Percentiles rank a stretch among this genome's conserved stretches.
phyloP scores from a whole-genome alignment of 202 grass and related monocot genomes.

The Schoenoplectus triqueter region DNA sequence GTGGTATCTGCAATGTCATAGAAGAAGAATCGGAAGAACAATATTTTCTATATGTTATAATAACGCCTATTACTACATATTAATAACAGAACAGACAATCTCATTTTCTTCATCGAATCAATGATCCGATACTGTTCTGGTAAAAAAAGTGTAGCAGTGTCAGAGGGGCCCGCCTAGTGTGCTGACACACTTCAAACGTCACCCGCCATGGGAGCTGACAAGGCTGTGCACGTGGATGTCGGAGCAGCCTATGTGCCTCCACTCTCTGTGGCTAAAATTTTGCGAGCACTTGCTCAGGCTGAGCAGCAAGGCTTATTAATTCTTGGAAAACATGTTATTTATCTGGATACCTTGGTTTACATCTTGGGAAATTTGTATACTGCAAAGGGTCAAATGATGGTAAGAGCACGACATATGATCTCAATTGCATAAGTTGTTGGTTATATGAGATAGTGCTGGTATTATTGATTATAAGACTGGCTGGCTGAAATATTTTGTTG shows the following conservation, averaged over 20 bases:
- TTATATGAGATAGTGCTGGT: not conserved
- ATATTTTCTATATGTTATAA: too few species aligned
- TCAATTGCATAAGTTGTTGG: conserved; percentile 15
- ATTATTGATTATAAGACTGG: not conserved
- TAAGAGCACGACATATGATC: conserved; percentile 13
- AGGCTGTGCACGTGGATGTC: conserved; percentile 71
- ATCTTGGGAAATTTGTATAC: not conserved
- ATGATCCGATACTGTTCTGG: too few species aligned
- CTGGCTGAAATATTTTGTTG: not conserved
- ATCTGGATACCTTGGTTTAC: not conserved
- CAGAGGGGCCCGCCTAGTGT: conserved; percentile 63
- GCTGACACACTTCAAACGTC: conserved; percentile 82
- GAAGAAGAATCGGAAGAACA: too few species aligned
- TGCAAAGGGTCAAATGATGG: conserved; percentile 14
- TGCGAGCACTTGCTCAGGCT: conserved; percentile 61
- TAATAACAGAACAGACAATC: too few species aligned
- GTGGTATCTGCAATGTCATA: too few species aligned
- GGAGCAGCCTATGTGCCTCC: conserved; percentile 58
- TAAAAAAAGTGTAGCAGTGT: conserved; percentile 72
- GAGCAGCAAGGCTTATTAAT: conserved; percentile 73
- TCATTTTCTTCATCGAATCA: too few species aligned
- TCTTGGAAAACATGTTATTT: conserved; percentile 83
- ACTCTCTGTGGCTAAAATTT: conserved; percentile 75
- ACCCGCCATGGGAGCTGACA: conserved; percentile 94
- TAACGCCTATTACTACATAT: too few species aligned